Base-by-base conservation (phyloP, 208 protist genomes). In the Leishmania turanica region DNA sequence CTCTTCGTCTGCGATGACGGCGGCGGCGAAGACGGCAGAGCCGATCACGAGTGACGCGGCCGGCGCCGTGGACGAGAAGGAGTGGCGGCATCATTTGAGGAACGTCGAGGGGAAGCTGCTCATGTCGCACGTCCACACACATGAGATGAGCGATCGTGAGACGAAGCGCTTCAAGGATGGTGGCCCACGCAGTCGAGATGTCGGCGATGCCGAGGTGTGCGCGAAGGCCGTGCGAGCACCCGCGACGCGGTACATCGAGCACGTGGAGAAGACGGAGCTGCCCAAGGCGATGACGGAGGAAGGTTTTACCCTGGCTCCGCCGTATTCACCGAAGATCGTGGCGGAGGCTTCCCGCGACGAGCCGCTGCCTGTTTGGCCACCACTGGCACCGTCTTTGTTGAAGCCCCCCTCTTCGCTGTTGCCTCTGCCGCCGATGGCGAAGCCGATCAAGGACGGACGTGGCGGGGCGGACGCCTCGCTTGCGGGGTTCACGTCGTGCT, bases 21-120 rank as follows among this genome's bases (percentile, higher is more conserved):
- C 34, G 49, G 70, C 27, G 70, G 40, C 70, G 6, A 58, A 64
- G n/a, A 49, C 47, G 7, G 73, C 47, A 13, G 82, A 78, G 54
- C 21, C 54, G n/a, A 27, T 19, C 8, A n/a, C 54, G 2, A 51
- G 24, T n/a, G 80, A 86, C n/a, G 56, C 54, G 11, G 80, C 53
- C 11, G 84, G 71, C 3, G 78, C 78, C 9, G 82, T 84, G 31
- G 81, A 81, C 3, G 87, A 77, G 37, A 77, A 77, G 49, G 86
- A 87, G 75, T 92, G 89, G 87, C 77, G 80, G 13, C 81, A 85
- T 31, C 89, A 92, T 49, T 66, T 92, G 68, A 82, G 83, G 62
- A 92, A 92, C 71, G 84, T 78, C 3, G 86, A 92, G 64, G 89
- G 89, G 2, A 92, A 90, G 69, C 34, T 90, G 75, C 82, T 92